Conservation (phyloP, 352 stramenopile genomes). For the Phytophthora lateralis region DNA sequence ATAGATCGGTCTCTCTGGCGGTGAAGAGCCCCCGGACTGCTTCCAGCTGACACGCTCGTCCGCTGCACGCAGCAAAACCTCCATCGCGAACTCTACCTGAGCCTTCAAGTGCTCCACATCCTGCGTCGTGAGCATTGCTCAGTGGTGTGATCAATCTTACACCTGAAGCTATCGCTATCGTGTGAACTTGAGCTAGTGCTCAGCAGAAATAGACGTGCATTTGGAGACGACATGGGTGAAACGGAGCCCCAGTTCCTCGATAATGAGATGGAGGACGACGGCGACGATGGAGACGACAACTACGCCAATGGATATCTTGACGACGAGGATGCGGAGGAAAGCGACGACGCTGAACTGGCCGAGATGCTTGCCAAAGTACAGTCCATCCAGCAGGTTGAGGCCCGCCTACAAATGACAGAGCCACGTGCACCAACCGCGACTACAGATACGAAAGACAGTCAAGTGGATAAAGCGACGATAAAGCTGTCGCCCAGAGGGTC, state of each 20-base stretch:
- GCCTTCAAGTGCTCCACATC: conserved; percentile 56
- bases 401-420: conserved; percentile 21
- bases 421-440: conserved; percentile 13
- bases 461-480: conserved; percentile 5
- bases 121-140: conserved; percentile 30
- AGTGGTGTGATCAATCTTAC: neutral
- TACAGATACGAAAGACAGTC: conserved; percentile 13
- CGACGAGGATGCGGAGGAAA: conserved; percentile 46
- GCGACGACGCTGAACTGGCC: conserved; percentile 63
- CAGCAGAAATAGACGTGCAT: conserved; percentile 24
- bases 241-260: conserved; percentile 26
- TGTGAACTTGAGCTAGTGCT: neutral
- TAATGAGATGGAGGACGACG: conserved; percentile 28
- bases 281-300: conserved; percentile 37
- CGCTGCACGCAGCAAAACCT: conserved; percentile 58
- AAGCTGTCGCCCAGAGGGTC: conserved; percentile 7
- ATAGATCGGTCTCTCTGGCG: conserved; percentile 33
- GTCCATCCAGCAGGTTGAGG: conserved; percentile 61
- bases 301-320: conserved; percentile 51
- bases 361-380: conserved; percentile 81
- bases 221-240: conserved; percentile 26
- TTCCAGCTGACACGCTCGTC: conserved; percentile 72
- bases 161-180: neutral
- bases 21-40: conserved; percentile 2
- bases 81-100: conserved; percentile 63